Evolutionary conservation across 1,139 yeast genomes (phyloP).

Genomic region (Protomyces gravidus): DNA sequence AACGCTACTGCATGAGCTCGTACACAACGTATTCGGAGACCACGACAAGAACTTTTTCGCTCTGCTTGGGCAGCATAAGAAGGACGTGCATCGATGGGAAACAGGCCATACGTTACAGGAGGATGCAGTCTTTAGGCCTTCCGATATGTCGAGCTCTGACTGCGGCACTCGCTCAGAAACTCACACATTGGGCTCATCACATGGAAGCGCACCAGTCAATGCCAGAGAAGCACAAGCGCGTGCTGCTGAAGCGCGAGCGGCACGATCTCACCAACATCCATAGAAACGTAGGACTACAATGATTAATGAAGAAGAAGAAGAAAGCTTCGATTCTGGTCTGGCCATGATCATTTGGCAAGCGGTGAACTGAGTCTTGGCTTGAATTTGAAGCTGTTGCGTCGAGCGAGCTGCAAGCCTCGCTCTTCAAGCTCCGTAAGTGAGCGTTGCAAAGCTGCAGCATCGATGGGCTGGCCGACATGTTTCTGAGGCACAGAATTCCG

Average conservation of each 20-base stretch:
- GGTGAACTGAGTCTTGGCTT: constrained; percentile 21
- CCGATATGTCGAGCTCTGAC: neutral
- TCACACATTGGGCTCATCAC: neutral
- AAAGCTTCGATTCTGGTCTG: neutral
- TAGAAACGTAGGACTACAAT: neutral
- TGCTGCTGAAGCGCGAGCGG: constrained; percentile 12
- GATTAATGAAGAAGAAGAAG: neutral
- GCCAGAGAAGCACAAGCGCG: constrained; percentile 14
- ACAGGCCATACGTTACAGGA: constrained; percentile 38
- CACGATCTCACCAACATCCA: neutral
- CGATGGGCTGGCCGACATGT: no score
- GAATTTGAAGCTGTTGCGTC: constrained; percentile 20
- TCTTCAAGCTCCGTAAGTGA: constrained; percentile 7
- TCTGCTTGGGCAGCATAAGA: constrained; percentile 40
- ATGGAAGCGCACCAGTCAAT: neutral
- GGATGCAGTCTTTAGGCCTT: constrained; percentile 8
- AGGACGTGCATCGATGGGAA: constrained; percentile 37
- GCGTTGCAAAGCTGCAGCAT: neutral
- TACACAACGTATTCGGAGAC: constrained; percentile 43
- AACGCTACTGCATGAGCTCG: constrained; percentile 44
- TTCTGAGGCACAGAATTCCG: neutral
- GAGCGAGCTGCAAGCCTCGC: constrained; percentile 7
- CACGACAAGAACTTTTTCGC: constrained; percentile 44
- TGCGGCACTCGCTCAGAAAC: neutral
- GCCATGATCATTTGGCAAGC: constrained; percentile 16